Conservation (phyloP, 805 yeast genomes). For the Yamadazyma takamatsuzukensis region DNA sequence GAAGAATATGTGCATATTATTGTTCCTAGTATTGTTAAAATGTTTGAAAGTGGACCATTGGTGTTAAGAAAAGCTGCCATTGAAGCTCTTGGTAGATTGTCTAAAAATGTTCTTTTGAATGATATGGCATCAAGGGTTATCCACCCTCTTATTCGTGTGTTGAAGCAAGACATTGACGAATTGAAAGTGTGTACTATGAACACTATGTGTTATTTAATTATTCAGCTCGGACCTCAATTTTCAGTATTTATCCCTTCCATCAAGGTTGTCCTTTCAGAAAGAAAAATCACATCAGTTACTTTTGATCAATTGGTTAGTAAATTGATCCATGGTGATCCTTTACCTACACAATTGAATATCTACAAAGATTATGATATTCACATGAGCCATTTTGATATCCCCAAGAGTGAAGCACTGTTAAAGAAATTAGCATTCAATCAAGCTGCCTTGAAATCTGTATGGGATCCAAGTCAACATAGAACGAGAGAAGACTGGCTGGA, state of each 20-base stretch:
- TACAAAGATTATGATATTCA: conserved; percentile 54
- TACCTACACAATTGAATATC: conserved; percentile 71
- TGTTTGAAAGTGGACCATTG: conserved; percentile 71
- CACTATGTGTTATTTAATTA: conserved; percentile 68
- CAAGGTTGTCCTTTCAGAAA: conserved; percentile 58
- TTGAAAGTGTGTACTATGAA: conserved; percentile 65
- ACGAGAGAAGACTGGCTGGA: conserved; percentile 98
- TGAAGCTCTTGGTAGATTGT: conserved; percentile 75
- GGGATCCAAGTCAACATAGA: conserved; percentile 89
- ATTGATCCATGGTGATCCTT: conserved; percentile 76
- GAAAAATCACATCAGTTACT: conserved; percentile 63
- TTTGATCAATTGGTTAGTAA: conserved; percentile 82
- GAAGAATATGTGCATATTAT: conserved; percentile 87
- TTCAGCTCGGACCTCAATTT: conserved; percentile 83
- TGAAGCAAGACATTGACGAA: conserved; percentile 52
- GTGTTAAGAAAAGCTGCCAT: conserved; percentile 69
- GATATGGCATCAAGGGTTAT: conserved; percentile 90
- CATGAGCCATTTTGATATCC: conserved; percentile 43
- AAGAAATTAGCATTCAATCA: conserved; percentile 72
- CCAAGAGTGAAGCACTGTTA: conserved; percentile 63
- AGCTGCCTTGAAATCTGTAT: conserved; percentile 66
- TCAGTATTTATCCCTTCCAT: conserved; percentile 83
- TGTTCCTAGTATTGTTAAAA: conserved; percentile 77
- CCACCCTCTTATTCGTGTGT: conserved; percentile 76
- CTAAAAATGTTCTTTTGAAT: conserved; percentile 65